phyloP scores from a whole-genome alignment of 331 rosid species.

The Stylosanthes scabra region DNA sequence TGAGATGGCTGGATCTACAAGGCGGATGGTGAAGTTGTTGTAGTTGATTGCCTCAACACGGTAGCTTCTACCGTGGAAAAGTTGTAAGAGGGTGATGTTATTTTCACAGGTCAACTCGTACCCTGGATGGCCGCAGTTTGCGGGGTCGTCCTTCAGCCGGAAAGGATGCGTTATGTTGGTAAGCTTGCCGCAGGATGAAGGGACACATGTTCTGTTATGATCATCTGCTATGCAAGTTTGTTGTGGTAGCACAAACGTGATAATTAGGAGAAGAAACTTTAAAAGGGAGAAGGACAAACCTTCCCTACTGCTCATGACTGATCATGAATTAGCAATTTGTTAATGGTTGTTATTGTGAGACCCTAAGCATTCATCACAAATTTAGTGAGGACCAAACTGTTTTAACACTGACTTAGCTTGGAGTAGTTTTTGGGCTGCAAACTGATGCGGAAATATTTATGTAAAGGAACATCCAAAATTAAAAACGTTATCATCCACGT shows the following conservation, averaged over 20 bases:
- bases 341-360: too few species aligned
- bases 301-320: too few species aligned
- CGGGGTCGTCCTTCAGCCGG: conserved; percentile 20
- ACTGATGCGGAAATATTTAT: too few species aligned
- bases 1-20: conserved; percentile 33
- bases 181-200: conserved; percentile 38
- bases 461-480: too few species aligned
- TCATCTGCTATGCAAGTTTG: background rate
- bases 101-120: conserved; percentile 35
- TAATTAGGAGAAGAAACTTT: background rate
- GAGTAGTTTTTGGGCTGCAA: too few species aligned
- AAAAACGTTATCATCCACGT: too few species aligned
- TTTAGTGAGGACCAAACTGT: too few species aligned
- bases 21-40: conserved; percentile 27
- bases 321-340: too few species aligned
- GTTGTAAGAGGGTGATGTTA: conserved; percentile 2
- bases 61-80: background rate
- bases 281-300: too few species aligned
- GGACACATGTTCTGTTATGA: background rate
- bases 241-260: background rate
- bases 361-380: too few species aligned
- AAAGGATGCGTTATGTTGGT: conserved; percentile 34
- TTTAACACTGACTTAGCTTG: too few species aligned
- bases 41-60: conserved; percentile 40
- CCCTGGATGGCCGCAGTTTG: conserved; percentile 5